Conservation (phyloP, 345 rosid species). For the Trapa incisa region DNA sequence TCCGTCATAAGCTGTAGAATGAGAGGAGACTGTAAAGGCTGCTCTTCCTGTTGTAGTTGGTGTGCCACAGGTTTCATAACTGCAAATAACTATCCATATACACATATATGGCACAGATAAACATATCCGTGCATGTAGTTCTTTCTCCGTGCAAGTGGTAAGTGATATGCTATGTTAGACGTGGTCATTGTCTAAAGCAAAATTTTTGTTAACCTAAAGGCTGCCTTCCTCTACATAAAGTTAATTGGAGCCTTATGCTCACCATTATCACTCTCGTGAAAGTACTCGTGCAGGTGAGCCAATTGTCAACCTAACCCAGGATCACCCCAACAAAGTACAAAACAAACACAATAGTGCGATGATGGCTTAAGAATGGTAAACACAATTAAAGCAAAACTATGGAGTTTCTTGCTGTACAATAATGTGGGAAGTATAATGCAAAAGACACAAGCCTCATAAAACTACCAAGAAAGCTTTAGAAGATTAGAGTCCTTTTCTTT, state of each 20-base stretch:
- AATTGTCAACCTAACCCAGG: too few species aligned
- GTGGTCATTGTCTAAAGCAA: background rate
- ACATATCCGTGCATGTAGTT: background rate
- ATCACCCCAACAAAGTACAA: too few species aligned
- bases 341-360: too few species aligned
- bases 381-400: background rate
- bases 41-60: background rate
- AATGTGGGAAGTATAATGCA: background rate
- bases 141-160: background rate
- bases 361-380: too few species aligned
- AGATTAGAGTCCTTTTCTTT: too few species aligned
- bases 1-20: background rate
- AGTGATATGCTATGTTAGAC: background rate
- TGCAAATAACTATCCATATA: background rate
- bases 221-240: too few species aligned
- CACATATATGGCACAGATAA: background rate
- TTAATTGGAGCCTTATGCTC: too few species aligned
- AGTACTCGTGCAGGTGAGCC: background rate
- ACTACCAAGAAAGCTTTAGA: background rate
- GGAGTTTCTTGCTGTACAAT: background rate
- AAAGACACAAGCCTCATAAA: background rate
- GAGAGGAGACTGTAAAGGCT: background rate
- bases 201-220: too few species aligned
- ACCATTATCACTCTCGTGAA: too few species aligned
- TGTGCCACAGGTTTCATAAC: background rate